Percentiles rank a stretch among this genome's conserved stretches.
phyloP scores from a whole-genome alignment of 768 basidiomycete species.

The Wakefieldia striispora region DNA sequence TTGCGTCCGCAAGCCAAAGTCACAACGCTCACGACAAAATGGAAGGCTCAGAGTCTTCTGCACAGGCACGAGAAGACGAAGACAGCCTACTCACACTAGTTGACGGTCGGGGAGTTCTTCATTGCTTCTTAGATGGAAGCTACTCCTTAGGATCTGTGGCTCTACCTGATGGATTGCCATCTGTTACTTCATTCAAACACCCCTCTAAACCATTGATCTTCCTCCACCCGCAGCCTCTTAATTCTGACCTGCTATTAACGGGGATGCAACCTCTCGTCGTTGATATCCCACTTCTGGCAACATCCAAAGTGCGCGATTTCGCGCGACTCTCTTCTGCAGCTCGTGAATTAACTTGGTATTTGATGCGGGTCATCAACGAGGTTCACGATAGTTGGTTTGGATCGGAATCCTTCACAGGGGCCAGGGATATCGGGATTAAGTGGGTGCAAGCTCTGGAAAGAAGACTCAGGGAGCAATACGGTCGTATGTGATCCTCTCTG shows the following conservation, averaged over 20 bases:
- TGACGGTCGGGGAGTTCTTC: slow-evolving; percentile 56
- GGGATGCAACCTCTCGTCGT: slow-evolving; percentile 43
- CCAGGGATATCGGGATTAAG: slow-evolving; percentile 67
- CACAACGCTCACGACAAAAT: slow-evolving; percentile 28
- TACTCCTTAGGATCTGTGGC: slow-evolving; percentile 62
- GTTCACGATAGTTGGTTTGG: slow-evolving; percentile 76
- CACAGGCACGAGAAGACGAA: slow-evolving; percentile 43
- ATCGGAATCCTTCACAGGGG: slow-evolving; percentile 60
- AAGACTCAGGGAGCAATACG: slow-evolving; percentile 64
- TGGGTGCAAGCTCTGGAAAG: slow-evolving; percentile 68
- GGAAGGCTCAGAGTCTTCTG: slow-evolving; percentile 27
- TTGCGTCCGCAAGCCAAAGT: slow-evolving; percentile 42
- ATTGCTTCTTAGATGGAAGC: slow-evolving; percentile 72
- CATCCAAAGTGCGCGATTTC: slow-evolving; percentile 60
- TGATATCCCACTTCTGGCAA: slow-evolving; percentile 55
- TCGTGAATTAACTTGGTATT: slow-evolving; percentile 71
- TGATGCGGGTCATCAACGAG: slow-evolving; percentile 66
- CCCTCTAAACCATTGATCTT: slow-evolving; percentile 46
- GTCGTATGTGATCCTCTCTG: slow-evolving; percentile 45
- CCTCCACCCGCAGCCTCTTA: slow-evolving; percentile 40
- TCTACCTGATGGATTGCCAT: slow-evolving; percentile 34
- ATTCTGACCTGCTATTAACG: slow-evolving; percentile 26
- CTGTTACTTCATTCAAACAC: slow-evolving; percentile 40
- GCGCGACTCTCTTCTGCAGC: slow-evolving; percentile 68
- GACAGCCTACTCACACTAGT: slow-evolving; percentile 65